Evolutionary conservation across 768 basidiomycete genomes (phyloP).

Genomic region (Pleurotus platypus): DNA sequence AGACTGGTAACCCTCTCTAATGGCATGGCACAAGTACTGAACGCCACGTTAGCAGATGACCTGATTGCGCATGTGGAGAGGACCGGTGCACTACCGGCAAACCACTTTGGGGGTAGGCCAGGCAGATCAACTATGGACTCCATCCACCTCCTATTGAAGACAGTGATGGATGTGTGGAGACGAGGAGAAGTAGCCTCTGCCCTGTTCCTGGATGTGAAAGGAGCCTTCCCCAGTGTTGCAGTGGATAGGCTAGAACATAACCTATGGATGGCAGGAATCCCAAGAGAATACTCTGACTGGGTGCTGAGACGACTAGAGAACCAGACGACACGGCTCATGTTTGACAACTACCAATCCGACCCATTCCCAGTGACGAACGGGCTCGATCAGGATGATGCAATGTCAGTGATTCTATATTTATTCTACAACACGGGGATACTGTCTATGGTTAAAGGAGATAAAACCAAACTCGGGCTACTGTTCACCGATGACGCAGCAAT

Average conservation of each 20-base stretch:
- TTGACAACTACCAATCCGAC: conserved; percentile 23
- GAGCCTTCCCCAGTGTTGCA: conserved; percentile 22
- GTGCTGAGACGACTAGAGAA: conserved; percentile 14
- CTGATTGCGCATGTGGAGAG: conserved; percentile 14
- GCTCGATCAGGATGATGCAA: conserved; percentile 21
- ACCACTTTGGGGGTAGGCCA: conserved; percentile 25
- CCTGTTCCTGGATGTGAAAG: conserved; percentile 26
- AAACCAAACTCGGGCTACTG: background rate
- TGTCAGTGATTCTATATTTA: conserved; percentile 18
- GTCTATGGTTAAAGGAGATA: no score
- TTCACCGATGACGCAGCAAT: conserved; percentile 20
- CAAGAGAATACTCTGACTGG: conserved; percentile 14
- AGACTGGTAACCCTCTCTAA: conserved; percentile 27
- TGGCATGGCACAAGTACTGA: conserved; percentile 10
- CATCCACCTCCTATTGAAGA: conserved; percentile 18
- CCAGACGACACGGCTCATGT: conserved; percentile 16
- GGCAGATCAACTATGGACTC: conserved; percentile 24
- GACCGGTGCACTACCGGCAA: conserved; percentile 15
- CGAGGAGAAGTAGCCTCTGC: conserved; percentile 16
- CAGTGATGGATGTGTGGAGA: conserved; percentile 19
- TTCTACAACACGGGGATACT: conserved; percentile 23
- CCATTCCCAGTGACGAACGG: conserved; percentile 17
- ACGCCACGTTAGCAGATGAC: conserved; percentile 10
- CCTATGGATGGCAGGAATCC: conserved; percentile 17
- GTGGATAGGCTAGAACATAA: conserved; percentile 17